Evolutionary conservation across 2,329 filamentous ascomycete genomes (phyloP), one percentile per base, ranked within the genome.

Genomic region (Alternaria atra): DNA sequence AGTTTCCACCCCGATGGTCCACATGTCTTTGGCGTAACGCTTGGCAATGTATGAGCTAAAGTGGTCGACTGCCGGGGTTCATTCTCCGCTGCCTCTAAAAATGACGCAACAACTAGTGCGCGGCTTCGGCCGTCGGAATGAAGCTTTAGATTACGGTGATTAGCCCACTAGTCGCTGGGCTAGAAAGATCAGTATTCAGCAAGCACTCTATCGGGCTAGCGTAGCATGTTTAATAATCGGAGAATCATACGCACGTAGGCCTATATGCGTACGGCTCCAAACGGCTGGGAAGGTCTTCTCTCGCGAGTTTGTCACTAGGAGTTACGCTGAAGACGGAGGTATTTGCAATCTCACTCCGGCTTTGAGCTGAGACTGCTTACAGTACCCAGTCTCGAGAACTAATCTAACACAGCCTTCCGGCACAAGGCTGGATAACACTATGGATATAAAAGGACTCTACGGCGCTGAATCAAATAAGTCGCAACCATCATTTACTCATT

Each of bases 1-100:
- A 2, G 13, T 15, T 6, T 15, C 0, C 5, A 6, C 13, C 34
- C 5, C 6, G 2, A 15, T n/a, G 7, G 6, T 1, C 32, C 3
- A 35, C 12, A 12, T n/a, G 13, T 35, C 34, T 15, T 35, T 35
- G 4, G 34, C 12, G 13, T 35, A 10, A 10, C 7, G 4, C 7
- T 7, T 7, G 10, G 7, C 7, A 32, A 10, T 35, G 34, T 35
- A 12, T 12, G 6, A 7, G 5, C 34, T 6, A n/a, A 35, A 20
- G 34, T n/a, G 34, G 34, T n/a, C 5, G 7, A 13, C 13, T 35
- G 13, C 13, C 1, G 7, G 13, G 5, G 2, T 6, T 35, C 4
- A n/a, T 3, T 10, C 13, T 2, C 1, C 20, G 20, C 20, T 20
- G 20, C 20, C 20, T 20, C 20, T 20, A 20, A 20, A 20, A 20